Evolutionary conservation across 305 asterid species (phyloP), one percentile per base, ranked within the genome.

Genomic region (Coffea humblotiana): DNA sequence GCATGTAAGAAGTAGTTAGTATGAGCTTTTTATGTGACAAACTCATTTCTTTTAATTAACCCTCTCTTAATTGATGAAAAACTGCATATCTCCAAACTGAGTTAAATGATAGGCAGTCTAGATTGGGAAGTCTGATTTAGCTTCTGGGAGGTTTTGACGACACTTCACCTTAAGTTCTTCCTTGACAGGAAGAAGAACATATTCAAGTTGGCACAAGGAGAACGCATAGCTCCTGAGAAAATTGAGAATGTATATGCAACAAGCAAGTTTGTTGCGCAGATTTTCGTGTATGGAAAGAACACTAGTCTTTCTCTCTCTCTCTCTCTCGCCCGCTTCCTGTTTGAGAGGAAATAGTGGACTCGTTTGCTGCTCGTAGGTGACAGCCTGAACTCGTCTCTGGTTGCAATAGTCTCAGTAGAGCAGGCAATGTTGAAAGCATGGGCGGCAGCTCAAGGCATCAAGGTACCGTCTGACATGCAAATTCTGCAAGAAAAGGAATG

Each of bases 171-270:
- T 74, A 71, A 54, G 54, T 70, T 78, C 32, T 63, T 37, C 19
- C 27, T 72, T 76, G 76, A 79, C 86, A 93, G 97, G 92, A 93
- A 92, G 85, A 93, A 92, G 87, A 93, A 93, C 87, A 92, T 92
- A 71, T 93, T 93, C 79, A 93, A 93, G 88, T 78, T 92, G 81
- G 90, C 97, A 63, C 97, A 93, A 79, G 97, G 98, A 64, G 98
- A 92, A 87, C 92, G 92, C 82, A 79, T 93, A 65, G 96, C 98
- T 61, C 98, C 98, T 1, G 97, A 93, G 88, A 93, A 93, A 83
- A 90, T 93, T 52, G 98, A 93, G 82, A 93, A 87, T 60, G 93
- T 86, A 4, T 93, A 93, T 72, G 94, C 91, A 10, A 88, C 88
- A 82, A 88, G 93, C 90, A 90, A 88, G 82, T 93, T 88, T 71